Conservation (phyloP, 2,329 filamentous ascomycete species). For the Apiospora sp. region DNA sequence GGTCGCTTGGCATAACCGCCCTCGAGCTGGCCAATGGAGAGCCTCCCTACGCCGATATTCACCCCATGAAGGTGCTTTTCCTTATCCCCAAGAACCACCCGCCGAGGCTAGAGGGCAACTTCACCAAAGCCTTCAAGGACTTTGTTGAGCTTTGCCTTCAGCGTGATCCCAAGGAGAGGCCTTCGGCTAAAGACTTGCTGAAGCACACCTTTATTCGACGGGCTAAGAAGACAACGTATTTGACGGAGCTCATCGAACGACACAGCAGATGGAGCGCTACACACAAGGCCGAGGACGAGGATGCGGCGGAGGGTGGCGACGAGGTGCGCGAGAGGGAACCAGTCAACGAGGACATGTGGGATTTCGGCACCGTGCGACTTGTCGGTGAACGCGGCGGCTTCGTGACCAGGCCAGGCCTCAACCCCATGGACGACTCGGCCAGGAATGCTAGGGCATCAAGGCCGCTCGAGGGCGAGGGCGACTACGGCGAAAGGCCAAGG, state of each 20-base stretch:
- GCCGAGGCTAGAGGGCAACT: constrained; percentile 81
- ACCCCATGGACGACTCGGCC: constrained; percentile 81
- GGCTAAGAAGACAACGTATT: constrained; percentile 94
- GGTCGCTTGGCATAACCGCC: constrained; percentile 94
- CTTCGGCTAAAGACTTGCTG: constrained; percentile 84
- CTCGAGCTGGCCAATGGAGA: constrained; percentile 91
- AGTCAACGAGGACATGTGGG: constrained; percentile 89
- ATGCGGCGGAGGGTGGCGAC: constrained; percentile 67
- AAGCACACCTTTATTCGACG: constrained; percentile 89
- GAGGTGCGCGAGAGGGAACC: constrained; percentile 63
- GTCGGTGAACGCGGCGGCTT: constrained; percentile 71
- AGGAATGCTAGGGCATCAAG: constrained; percentile 75
- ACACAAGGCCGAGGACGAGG: constrained; percentile 76
- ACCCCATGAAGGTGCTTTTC: constrained; percentile 98
- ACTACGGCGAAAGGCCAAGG: constrained; percentile 61
- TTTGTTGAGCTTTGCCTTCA: constrained; percentile 85
- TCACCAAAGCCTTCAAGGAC: constrained; percentile 83
- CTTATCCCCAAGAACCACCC: constrained; percentile 94
- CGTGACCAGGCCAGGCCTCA: constrained; percentile 63
- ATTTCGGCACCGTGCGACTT: constrained; percentile 94
- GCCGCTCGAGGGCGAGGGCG: constrained; percentile 57
- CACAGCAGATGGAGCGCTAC: constrained; percentile 86
- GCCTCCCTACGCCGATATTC: constrained; percentile 93
- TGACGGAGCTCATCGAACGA: constrained; percentile 94
- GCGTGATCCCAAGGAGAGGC: constrained; percentile 88